Base-by-base conservation (phyloP, 2,329 filamentous ascomycete species). In the Fonsecaea nubica region DNA sequence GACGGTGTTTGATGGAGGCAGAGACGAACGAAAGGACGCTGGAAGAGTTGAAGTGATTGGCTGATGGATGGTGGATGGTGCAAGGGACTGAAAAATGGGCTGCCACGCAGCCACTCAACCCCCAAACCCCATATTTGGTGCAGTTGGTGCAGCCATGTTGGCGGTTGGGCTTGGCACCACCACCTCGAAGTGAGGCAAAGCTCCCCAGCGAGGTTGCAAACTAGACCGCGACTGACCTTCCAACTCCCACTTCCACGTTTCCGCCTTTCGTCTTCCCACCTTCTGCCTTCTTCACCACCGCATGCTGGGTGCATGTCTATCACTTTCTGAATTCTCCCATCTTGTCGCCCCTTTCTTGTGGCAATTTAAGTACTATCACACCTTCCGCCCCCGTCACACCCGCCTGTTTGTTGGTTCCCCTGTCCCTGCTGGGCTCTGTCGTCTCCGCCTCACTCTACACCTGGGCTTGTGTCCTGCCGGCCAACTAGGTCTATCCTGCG, bases 401-500 rank as follows among this genome's bases (percentile, higher is more conserved):
- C 3, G 9, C 1, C 45, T 21, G 18, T 21, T 50, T 50, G 45
- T 50, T 62, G 52, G 50, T 45, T 35, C 32, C 36, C 36, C 32
- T 48, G 32, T 56, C 60, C 52, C 60, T 57, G 52, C 36, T n/a
- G 50, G 50, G 50, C 50, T 38, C 38, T 54, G 25, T 25, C 45
- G 25, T 21, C 18, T 25, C 45, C 45, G 45, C 45, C 45, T 50
- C 45, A 50, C 12, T 50, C 18, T 25, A 25, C 45, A 21, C 15
- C 45, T 25, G 21, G 45, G 45, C 45, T 50, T 4, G 18, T 25
- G 45, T 21, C 8, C 21, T 25, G 18, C 5, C 45, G 21, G 45
- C 45, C 18, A 50, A 50, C 35, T 53, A 38, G 58, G 58, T 52
- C 21, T 40, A 12, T 61, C 58, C 35, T 13, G 45, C 33, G 21